These are phyloP conservation scores for Komagataea norvegica DNA, from an alignment of 1,139 yeast genomes.

Conservation along the genomic window DNA sequence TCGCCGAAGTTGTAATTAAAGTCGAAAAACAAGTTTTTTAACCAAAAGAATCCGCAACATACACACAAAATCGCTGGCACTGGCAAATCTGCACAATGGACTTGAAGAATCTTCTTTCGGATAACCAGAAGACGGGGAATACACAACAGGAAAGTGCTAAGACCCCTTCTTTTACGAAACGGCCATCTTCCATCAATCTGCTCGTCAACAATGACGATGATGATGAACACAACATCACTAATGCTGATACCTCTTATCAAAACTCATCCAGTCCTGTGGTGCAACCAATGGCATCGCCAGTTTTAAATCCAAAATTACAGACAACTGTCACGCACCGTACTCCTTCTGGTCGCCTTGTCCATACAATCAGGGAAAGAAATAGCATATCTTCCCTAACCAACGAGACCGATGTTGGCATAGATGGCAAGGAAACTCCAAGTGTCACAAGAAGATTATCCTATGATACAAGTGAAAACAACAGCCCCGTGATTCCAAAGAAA, in stretches of 20 bases:
- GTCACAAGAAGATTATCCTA: slow-evolving; percentile 29
- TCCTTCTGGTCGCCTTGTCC: slow-evolving; percentile 3
- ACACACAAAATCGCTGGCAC: background rate
- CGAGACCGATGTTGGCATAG: slow-evolving; percentile 40
- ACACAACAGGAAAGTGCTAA: slow-evolving; percentile 1
- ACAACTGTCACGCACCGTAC: background rate
- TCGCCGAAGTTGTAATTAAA: no score
- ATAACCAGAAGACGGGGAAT: slow-evolving; percentile 6
- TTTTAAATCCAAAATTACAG: slow-evolving; percentile 6
- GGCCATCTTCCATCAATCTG: slow-evolving; percentile 31
- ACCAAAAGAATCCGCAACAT: background rate
- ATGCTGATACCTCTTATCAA: slow-evolving; percentile 1
- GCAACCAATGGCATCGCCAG: slow-evolving; percentile 14
- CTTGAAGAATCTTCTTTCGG: slow-evolving; percentile 15
- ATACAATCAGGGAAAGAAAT: slow-evolving; percentile 29
- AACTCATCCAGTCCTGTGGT: slow-evolving; percentile 11
- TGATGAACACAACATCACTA: background rate
- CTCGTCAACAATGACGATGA: slow-evolving; percentile 30
- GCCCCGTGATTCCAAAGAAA: slow-evolving; percentile 26
- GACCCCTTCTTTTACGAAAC: slow-evolving; percentile 22
- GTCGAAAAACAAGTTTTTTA: no score
- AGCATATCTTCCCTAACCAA: slow-evolving; percentile 46
- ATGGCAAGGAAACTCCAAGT: slow-evolving; percentile 35
- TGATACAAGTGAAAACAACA: slow-evolving; percentile 23
- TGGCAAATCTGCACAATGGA: slow-evolving; percentile 18